phyloP scores from a whole-genome alignment of 148 eudicot genomes.

The Simmondsia chinensis region DNA sequence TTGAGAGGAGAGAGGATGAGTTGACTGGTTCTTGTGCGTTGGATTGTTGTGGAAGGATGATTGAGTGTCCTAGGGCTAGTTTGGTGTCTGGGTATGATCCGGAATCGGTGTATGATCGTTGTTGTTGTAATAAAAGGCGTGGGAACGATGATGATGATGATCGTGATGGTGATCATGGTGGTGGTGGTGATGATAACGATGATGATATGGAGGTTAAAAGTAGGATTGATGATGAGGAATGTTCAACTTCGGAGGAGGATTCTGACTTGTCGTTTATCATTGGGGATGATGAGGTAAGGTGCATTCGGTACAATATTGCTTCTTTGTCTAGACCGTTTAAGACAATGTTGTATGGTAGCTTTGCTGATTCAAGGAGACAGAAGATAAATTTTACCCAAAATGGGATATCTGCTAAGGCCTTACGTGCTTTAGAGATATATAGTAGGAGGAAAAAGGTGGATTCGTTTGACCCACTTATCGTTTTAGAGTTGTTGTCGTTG shows the following conservation, averaged over 20 bases:
- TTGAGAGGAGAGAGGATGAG: constrained; percentile 62
- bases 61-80: constrained; percentile 44
- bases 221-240: constrained; percentile 23
- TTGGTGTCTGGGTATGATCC: constrained; percentile 48
- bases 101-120: constrained; percentile 36
- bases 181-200: background rate
- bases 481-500: constrained; percentile 62
- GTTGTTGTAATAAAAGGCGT: constrained; percentile 20
- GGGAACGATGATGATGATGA: background rate
- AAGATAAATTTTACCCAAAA: constrained; percentile 46
- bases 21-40: constrained; percentile 27
- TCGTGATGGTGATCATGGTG: background rate
- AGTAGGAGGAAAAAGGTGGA: constrained; percentile 57
- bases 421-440: constrained; percentile 61
- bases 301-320: constrained; percentile 44
- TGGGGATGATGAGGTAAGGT: constrained; percentile 55
- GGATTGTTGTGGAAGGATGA: constrained; percentile 49
- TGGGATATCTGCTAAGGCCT: constrained; percentile 47
- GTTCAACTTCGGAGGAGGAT: constrained; percentile 37
- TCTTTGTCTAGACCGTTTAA: constrained; percentile 62
- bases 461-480: constrained; percentile 31
- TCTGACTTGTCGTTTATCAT: constrained; percentile 28
- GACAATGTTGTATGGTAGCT: constrained; percentile 56
- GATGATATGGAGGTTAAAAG: background rate
- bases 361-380: constrained; percentile 50